phyloP scores from a whole-genome alignment of 2,329 filamentous ascomycete species.

The Neonectria sp. region DNA sequence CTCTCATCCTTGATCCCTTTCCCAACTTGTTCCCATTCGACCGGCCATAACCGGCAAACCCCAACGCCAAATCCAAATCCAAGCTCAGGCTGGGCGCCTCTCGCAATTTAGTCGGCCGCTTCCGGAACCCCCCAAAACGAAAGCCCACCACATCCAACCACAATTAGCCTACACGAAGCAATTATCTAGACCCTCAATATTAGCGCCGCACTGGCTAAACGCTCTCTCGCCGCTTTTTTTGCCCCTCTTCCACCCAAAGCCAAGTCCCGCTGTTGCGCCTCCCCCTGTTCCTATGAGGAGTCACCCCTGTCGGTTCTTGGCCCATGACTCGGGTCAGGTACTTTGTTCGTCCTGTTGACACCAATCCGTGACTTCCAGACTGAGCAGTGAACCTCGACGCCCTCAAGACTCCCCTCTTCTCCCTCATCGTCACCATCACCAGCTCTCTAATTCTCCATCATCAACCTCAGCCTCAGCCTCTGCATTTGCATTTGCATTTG shows the following conservation, averaged over 20 bases:
- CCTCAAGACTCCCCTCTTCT: slow-evolving; percentile 14
- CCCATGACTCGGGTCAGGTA: not conserved
- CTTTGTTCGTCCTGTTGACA: not conserved
- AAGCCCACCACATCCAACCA: not conserved
- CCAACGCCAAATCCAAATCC: not conserved
- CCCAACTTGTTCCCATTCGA: not conserved
- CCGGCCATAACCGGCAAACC: not conserved
- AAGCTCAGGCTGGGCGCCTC: not conserved
- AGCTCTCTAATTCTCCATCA: slow-evolving; percentile 7
- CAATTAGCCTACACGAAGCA: not conserved
- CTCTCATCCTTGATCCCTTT: not conserved
- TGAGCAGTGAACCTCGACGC: slow-evolving; percentile 6
- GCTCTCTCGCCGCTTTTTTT: slow-evolving; percentile 29
- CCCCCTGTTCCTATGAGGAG: slow-evolving; percentile 36
- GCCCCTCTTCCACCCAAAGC: slow-evolving; percentile 18
- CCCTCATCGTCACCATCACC: not conserved
- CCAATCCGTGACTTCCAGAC: not conserved
- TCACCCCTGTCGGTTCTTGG: slow-evolving; percentile 9
- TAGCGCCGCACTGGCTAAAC: not conserved
- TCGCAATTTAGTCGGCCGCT: slow-evolving; percentile 9
- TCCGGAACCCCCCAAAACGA: slow-evolving; percentile 5
- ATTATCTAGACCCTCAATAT: slow-evolving; percentile 15
- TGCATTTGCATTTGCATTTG: not conserved
- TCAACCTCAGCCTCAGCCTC: not conserved
- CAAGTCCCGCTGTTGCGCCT: slow-evolving; percentile 38